phyloP scores from a whole-genome alignment of 2,329 filamentous ascomycete genomes.

The Alternaria angustiovoidea region DNA sequence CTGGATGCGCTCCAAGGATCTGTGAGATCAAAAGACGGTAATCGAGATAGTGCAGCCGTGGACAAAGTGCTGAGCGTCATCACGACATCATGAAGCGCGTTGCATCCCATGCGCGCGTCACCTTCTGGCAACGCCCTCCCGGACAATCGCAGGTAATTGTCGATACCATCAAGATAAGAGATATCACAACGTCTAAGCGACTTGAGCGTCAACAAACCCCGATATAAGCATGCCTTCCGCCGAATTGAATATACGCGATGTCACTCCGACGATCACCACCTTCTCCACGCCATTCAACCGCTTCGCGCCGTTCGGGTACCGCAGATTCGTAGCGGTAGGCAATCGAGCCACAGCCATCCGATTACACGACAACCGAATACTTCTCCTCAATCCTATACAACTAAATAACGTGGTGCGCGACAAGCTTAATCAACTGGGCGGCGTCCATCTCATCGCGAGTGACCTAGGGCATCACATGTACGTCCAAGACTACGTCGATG shows the following conservation, averaged over 20 bases:
- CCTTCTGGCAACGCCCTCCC: rapidly evolving
- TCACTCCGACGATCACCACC: slow-evolving; percentile 17
- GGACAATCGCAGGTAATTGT: neutral
- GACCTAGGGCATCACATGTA: slow-evolving; percentile 27
- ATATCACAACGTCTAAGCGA: neutral
- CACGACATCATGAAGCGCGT: neutral
- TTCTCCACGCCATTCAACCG: slow-evolving; percentile 28
- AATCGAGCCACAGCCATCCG: slow-evolving; percentile 27
- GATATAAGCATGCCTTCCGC: slow-evolving; percentile 3
- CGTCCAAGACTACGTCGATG: slow-evolving; percentile 10
- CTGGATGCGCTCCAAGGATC: no score
- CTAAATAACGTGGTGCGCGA: no score
- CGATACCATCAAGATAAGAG: neutral
- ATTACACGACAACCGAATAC: slow-evolving; percentile 11
- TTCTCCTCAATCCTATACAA: slow-evolving; percentile 25
- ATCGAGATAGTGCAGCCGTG: neutral
- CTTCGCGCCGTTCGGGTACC: slow-evolving; percentile 24
- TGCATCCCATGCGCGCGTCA: neutral
- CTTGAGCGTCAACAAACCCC: neutral
- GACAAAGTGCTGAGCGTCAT: neutral
- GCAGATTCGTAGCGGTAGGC: slow-evolving; percentile 28
- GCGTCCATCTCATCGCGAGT: slow-evolving; percentile 21
- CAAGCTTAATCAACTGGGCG: slow-evolving; percentile 17
- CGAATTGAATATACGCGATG: slow-evolving; percentile 12
- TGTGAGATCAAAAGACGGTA: no score